A percentile compares a stretch with the other conserved stretches of the same genome.
phyloP scores from a whole-genome alignment of 768 basidiomycete genomes.

The Tylopilus vinaceipallidus region DNA sequence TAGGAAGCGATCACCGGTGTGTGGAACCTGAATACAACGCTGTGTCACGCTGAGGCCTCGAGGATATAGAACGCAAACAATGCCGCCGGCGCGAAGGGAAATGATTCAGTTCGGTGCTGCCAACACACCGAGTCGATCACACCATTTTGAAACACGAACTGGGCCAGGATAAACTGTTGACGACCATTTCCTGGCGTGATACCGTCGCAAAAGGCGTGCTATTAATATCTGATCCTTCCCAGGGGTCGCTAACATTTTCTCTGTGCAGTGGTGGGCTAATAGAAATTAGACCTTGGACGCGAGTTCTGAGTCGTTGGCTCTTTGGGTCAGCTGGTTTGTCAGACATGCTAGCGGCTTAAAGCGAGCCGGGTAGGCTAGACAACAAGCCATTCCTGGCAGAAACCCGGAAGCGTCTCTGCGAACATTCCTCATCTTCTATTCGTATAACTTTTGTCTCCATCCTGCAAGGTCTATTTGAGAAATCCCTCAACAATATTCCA shows the following conservation, averaged over 20 bases:
- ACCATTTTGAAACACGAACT: neutral
- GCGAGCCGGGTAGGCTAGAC: neutral
- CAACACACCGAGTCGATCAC: neutral
- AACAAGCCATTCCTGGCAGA: neutral
- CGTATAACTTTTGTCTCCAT: neutral
- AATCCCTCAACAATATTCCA: neutral
- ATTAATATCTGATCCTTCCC: neutral
- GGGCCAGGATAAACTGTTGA: neutral
- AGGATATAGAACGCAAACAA: neutral
- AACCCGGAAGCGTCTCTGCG: neutral
- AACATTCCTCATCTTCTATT: neutral
- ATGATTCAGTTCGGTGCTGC: neutral
- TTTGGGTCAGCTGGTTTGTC: neutral
- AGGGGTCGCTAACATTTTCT: neutral
- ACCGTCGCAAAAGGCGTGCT: neutral
- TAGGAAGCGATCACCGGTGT: neutral
- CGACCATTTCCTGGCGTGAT: neutral
- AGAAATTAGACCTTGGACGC: neutral
- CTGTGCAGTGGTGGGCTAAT: neutral
- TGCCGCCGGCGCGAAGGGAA: neutral
- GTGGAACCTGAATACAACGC: neutral
- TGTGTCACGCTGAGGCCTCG: constrained; percentile 6
- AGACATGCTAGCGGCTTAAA: neutral
- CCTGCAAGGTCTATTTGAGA: neutral
- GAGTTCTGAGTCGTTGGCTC: neutral